A percentile compares a stretch with the other conserved stretches of the same genome.
phyloP scores from a whole-genome alignment of 805 yeast species.

The baker's yeast (Saccharomyces cerevisiae) region DNA sequence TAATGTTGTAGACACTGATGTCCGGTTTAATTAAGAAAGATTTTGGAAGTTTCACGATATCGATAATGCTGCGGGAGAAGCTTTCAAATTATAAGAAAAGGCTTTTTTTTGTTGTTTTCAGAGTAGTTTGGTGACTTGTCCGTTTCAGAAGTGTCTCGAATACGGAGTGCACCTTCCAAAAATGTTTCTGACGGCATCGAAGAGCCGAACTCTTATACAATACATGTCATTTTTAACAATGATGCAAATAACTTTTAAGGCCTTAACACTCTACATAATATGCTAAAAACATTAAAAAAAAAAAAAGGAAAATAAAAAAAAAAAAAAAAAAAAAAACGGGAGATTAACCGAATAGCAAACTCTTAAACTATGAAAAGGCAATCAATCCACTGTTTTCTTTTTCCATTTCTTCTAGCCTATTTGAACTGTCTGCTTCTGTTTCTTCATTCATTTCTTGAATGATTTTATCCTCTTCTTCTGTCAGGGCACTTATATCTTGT shows the following conservation, averaged over 20 bases:
- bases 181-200: too few relatives aligned
- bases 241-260: not conserved
- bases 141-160: not conserved
- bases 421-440: conserved; percentile 16
- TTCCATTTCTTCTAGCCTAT: conserved; percentile 32
- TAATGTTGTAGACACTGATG: not conserved
- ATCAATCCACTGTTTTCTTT: conserved; percentile 34
- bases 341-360: not conserved
- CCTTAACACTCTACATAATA: not conserved
- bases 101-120: not conserved
- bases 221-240: too few relatives aligned
- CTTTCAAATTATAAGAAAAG: not conserved
- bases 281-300: not conserved
- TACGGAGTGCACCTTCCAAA: not conserved
- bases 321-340: not conserved
- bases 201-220: too few relatives aligned
- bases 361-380: conserved; percentile 18
- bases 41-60: not conserved
- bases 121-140: not conserved
- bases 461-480: conserved; percentile 36
- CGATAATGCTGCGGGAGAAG: not conserved
- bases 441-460: conserved; percentile 31
- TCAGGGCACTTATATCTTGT: conserved; percentile 35
- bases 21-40: not conserved
- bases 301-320: too few relatives aligned